Evolutionary conservation across 2,329 filamentous ascomycete species (phyloP), one percentile per base, ranked within the genome.

Genomic region (Fusarium tanahbumbuense): DNA sequence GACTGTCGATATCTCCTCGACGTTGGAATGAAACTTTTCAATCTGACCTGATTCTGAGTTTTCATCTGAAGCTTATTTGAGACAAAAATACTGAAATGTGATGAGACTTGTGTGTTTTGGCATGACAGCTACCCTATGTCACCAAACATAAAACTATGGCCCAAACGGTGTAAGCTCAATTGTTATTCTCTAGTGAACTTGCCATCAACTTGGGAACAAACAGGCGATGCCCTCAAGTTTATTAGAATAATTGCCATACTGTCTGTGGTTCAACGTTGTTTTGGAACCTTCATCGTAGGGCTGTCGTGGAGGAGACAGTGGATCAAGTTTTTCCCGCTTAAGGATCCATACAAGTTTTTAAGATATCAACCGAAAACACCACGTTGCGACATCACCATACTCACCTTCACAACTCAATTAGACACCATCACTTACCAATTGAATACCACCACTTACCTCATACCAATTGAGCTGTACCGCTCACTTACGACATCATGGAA

Each of bases 311-410:
- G 67, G 48, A n/a, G 22, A 60, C 23, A 45, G 62, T 75, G 73
- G 73, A 75, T 75, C 73, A 75, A 71, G 57, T 69, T 75, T 75
- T 73, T 71, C 73, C 73, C 71, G 71, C 20, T 48, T 27, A 60
- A 68, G 56, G 56, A 45, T 62, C 57, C 56, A 50, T 72, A 56
- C 27, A 56, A 67, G 52, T 60, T 68, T 68, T 42, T 30, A 8
- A 52, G 28, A 25, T 34, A 56, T 32, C 41, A 30, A 42, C 18
- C 27, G 23, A 55, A 25, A 37, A 67, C 47, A 70, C 48, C 61
- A 70, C 61, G 32, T 70, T 57, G 44, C 60, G 48, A 30, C n/a
- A 46, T 20, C 30, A n/a, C 41, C 42, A 28, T n/a, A 52, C 55
- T 65, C 32, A 68, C 59, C 46, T 57, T 25, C 23, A 40, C 6